Percentiles rank a stretch among this genome's conserved stretches.
Evolutionary conservation across 495 filamentous ascomycete genomes (phyloP).

Genomic region (Daldinia childiae): DNA sequence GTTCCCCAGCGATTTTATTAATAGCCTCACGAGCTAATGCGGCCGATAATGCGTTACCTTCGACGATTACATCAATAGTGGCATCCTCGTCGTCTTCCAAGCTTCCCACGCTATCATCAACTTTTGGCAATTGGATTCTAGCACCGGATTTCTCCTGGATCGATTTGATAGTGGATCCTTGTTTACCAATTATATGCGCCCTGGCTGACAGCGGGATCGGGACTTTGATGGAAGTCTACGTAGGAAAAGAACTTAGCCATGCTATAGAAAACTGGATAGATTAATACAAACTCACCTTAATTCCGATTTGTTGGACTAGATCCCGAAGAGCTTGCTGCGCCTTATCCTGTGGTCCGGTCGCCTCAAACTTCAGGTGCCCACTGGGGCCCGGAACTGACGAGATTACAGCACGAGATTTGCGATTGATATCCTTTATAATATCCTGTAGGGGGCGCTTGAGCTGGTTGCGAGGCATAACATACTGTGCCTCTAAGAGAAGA

Average conservation of each 20-base stretch:
- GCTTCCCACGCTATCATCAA: constrained; percentile 62
- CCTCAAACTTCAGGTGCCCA: constrained; percentile 78
- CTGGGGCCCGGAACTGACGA: constrained; percentile 73
- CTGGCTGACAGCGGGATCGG: constrained; percentile 83
- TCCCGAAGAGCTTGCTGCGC: constrained; percentile 86
- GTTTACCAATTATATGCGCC: constrained; percentile 88
- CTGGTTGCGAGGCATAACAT: constrained; percentile 76
- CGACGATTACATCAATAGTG: constrained; percentile 84
- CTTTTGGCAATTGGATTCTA: constrained; percentile 85
- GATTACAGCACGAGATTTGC: constrained; percentile 84
- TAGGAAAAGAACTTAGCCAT: constrained; percentile 27
- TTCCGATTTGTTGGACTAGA: constrained; percentile 81
- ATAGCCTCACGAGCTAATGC: constrained; percentile 84
- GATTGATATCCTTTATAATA: constrained; percentile 86
- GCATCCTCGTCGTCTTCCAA: constrained; percentile 76
- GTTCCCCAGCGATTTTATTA: constrained; percentile 83
- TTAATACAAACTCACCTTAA: constrained; percentile 68
- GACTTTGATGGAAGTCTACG: constrained; percentile 74
- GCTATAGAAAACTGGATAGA: background rate
- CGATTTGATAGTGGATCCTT: constrained; percentile 87
- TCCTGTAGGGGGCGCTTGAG: constrained; percentile 84
- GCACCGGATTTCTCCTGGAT: constrained; percentile 87
- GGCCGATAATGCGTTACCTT: constrained; percentile 87
- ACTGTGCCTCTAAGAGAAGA: constrained; percentile 72
- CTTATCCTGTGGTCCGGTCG: constrained; percentile 78